Evolutionary conservation across 1,139 yeast species (phyloP).

Genomic region (Yamadazyma spencermartinsiae): DNA sequence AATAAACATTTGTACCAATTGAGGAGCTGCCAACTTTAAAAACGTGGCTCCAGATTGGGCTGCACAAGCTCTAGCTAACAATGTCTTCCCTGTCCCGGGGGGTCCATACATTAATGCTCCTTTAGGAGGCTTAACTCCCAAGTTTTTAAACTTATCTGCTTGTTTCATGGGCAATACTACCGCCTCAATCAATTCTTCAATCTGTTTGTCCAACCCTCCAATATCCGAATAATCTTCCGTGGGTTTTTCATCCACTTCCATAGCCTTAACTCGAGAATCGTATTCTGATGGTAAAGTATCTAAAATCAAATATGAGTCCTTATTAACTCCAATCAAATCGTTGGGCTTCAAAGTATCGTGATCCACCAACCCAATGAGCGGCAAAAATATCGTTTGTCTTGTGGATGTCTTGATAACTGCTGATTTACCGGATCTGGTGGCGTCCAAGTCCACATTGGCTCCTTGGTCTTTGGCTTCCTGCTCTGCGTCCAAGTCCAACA

Average conservation of each 20-base stretch:
- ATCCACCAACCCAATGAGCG: constrained; percentile 93
- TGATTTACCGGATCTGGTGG: constrained; percentile 91
- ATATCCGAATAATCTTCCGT: constrained; percentile 95
- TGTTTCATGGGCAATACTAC: constrained; percentile 98
- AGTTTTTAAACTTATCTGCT: constrained; percentile 88
- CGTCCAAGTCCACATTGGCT: constrained; percentile 91
- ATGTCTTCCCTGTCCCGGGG: constrained; percentile 98
- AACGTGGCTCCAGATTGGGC: constrained; percentile 99
- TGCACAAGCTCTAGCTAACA: constrained; percentile 97
- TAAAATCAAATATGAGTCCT: constrained; percentile 89
- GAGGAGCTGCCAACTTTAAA: constrained; percentile 95
- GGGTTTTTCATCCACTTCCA: constrained; percentile 99
- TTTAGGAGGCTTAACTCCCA: constrained; percentile 96
- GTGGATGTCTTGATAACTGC: constrained; percentile 98
- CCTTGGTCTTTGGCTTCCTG: constrained; percentile 91
- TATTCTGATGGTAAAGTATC: constrained; percentile 97
- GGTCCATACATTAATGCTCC: constrained; percentile 99
- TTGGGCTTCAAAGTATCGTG: constrained; percentile 88
- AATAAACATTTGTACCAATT: constrained; percentile 96
- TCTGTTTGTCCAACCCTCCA: constrained; percentile 97
- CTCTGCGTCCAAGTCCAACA: constrained; percentile 83
- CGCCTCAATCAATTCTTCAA: constrained; percentile 96
- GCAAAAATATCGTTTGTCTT: constrained; percentile 94
- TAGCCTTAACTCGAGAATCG: constrained; percentile 96
- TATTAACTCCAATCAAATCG: constrained; percentile 95